Base-by-base conservation (phyloP, 2,329 filamentous ascomycete genomes). In the Fusarium pseudoanthophilum region DNA sequence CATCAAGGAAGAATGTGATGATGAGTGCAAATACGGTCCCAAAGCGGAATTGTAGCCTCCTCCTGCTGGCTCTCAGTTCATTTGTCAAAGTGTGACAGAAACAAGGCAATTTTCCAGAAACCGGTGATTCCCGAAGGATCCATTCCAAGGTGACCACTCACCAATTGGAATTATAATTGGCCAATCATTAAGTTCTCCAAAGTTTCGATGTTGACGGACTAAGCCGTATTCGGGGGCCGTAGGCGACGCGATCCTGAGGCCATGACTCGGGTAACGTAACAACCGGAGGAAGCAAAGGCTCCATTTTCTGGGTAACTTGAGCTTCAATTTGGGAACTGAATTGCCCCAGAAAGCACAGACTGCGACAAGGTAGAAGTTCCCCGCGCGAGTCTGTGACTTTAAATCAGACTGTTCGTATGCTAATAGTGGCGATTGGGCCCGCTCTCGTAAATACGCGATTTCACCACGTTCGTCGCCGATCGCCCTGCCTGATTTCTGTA, bases 241-340 rank as follows among this genome's bases (percentile, higher is more conserved):
- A 68, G 56, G 64, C 65, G 65, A 69, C 65, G 5, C 11, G 15
- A 18, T 30, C 39, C 36, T 48, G 32, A 62, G 30, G 20, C 32
- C 64, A 68, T 68, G 64, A 68, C 65, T 68, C 65, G 56, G 64
- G 64, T 26, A 42, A 30, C 37, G 43, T 49, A 64, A 61, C 43
- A 64, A 28, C 34, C 45, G 28, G 42, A 11, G 42, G 11, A 36
- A 52, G 49, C 18, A 39, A n/a, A 5, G 55, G 26, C 42, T 67
- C 63, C 43, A 18, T 58, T 67, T 60, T n/a, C 18, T 46, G 24
- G 11, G 39, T 64, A 55, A 55, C 60, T 56, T 21, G n/a, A 36
- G 9, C 32, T 28, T 37, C 28, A 13, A 36, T 21, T 36, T 43
- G 55, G n/a, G 13, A 36, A 48, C 26, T 26, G 9, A 28, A 28